Evolutionary conservation across 768 basidiomycete species (phyloP), one percentile per base, ranked within the genome.

Genomic region (Kwoniella newhampshirensis): DNA sequence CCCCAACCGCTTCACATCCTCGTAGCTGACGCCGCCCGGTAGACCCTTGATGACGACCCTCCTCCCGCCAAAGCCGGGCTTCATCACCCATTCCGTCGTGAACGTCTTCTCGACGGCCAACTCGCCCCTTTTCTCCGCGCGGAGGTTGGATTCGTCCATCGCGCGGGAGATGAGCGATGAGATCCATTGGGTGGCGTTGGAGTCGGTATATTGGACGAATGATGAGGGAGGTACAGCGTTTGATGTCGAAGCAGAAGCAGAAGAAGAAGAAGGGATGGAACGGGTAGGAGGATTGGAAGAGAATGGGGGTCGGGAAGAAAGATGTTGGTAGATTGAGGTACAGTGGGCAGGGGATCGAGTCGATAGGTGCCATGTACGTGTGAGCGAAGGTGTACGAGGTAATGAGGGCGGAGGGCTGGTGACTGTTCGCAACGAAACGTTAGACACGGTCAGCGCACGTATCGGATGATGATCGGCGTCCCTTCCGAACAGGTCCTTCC

Each of bases 21-120:
- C 42, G 7, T 46, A 9, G 4, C 17, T 50, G 1, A 56, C 32
- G 9, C 11, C 21, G 12, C 41, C 43, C 11, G 59, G 59, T 25
- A 61, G 47, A 2, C 59, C 59, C 35, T 61, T 55, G 26, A 61
- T 51, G 13, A 56, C 39, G 4, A 61, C 59, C 20, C 59, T 55
- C 44, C 59, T 43, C 13, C 59, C 59, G 4, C 43, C 50, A 8
- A 35, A 21, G 1, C 48, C 47, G 8, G 41, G 15, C 27, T 37
- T 28, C 23, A 37, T 39, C 41, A 36, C 28, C 59, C 59, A 61
- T 37, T 61, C 59, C 7, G 36, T 41, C 6, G 20, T 61, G 26
- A 50, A 53, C 13, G 30, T 54, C 51, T 40, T 25, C 30, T 48
- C 41, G 6, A 27, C 25, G 15, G 27, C 17, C 7, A 15, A 6